Conservation (phyloP, 345 rosid species). For the Eucalyptus globulus region DNA sequence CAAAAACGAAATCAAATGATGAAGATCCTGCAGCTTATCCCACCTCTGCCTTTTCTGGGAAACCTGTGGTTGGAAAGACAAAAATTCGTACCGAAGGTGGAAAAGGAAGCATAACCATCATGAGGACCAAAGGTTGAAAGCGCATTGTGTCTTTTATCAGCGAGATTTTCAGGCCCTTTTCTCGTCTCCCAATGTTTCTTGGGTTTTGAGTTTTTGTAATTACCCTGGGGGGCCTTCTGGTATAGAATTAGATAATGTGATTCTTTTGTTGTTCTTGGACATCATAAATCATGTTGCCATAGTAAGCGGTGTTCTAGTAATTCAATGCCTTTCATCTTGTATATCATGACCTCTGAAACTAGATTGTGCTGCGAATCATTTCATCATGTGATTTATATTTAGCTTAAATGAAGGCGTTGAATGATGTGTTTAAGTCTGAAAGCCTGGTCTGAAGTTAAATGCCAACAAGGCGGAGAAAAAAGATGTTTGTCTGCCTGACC, state of each 20-base stretch:
- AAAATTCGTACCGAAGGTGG: slow-evolving; percentile 98
- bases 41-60: slow-evolving; percentile 96
- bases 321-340: neutral
- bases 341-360: neutral
- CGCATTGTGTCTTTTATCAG: neutral
- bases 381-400: neutral
- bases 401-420: neutral
- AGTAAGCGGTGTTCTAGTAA: neutral
- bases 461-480: neutral
- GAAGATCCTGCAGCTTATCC: slow-evolving; percentile 55
- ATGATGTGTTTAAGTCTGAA: neutral
- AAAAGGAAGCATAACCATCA: slow-evolving; percentile 94
- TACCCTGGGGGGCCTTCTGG: neutral
- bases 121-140: slow-evolving; percentile 83
- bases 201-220: neutral
- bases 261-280: neutral
- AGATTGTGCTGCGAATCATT: neutral
- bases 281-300: neutral
- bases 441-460: neutral
- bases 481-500: neutral
- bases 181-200: neutral
- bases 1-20: slow-evolving; percentile 32
- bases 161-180: slow-evolving; percentile 1
- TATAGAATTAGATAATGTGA: neutral
- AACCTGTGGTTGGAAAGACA: slow-evolving; percentile 96